Conservation (phyloP, 2,329 filamentous ascomycete genomes). For the Delphinella strobiligena region DNA sequence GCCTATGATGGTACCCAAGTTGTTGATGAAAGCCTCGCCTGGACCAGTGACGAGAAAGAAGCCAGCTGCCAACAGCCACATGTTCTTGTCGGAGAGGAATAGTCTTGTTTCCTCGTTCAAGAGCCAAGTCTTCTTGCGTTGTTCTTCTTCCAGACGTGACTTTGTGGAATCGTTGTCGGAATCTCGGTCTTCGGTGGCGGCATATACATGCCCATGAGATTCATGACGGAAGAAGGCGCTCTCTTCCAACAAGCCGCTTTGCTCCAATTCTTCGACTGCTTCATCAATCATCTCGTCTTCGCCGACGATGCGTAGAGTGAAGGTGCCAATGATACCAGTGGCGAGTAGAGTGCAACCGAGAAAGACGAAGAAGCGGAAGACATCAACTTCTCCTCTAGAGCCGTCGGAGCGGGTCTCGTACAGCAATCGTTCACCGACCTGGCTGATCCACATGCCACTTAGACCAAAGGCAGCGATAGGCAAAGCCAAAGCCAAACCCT, state of each 20-base stretch:
- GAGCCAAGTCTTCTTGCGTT: slow-evolving; percentile 74
- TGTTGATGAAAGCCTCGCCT: slow-evolving; percentile 97
- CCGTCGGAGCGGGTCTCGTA: slow-evolving; percentile 58
- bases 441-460: slow-evolving; percentile 92
- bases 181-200: slow-evolving; percentile 41
- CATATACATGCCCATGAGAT: slow-evolving; percentile 43
- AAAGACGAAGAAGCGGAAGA: slow-evolving; percentile 82
- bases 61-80: slow-evolving; percentile 87
- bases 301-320: slow-evolving; percentile 66
- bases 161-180: slow-evolving; percentile 36
- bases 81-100: slow-evolving; percentile 78
- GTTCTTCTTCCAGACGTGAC: slow-evolving; percentile 38
- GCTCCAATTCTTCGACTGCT: slow-evolving; percentile 80
- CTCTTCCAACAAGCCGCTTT: slow-evolving; percentile 69
- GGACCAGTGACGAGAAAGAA: slow-evolving; percentile 92
- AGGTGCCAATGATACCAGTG: slow-evolving; percentile 61
- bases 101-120: slow-evolving; percentile 80
- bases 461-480: slow-evolving; percentile 89
- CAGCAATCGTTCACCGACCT: slow-evolving; percentile 68
- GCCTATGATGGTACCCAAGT: slow-evolving; percentile 83
- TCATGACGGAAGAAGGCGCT: slow-evolving; percentile 53
- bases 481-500: slow-evolving; percentile 76
- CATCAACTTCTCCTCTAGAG: slow-evolving; percentile 48
- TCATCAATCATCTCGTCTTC: slow-evolving; percentile 82
- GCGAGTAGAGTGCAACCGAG: slow-evolving; percentile 57